Percentiles rank a stretch among this genome's conserved stretches.
phyloP scores from a whole-genome alignment of 305 asterid genomes.

The Solanum hybrid region DNA sequence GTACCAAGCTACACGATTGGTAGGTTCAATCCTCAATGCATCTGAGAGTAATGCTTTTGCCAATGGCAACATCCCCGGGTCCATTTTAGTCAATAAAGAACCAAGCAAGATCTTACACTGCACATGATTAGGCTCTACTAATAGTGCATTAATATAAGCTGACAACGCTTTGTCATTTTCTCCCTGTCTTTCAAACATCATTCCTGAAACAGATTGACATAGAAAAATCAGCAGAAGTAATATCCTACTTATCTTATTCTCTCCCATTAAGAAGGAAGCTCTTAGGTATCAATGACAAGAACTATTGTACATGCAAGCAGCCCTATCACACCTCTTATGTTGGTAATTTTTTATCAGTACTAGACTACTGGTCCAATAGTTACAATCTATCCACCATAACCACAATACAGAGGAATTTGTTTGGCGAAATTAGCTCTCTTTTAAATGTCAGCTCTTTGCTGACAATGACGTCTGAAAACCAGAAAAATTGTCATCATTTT shows the following conservation, averaged over 20 bases:
- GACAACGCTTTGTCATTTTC: slow-evolving; percentile 46
- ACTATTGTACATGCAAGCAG: neutral
- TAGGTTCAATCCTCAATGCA: slow-evolving; percentile 78
- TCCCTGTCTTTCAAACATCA: slow-evolving; percentile 70
- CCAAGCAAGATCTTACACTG: slow-evolving; percentile 78
- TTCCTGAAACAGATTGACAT: slow-evolving; percentile 34
- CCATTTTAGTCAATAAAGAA: slow-evolving; percentile 44
- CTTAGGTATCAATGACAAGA: neutral
- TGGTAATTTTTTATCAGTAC: neutral
- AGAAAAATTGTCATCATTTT: neutral
- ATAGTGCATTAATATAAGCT: slow-evolving; percentile 53
- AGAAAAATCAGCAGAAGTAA: neutral
- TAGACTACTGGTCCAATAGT: neutral
- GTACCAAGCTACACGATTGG: slow-evolving; percentile 78
- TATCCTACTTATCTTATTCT: slow-evolving; percentile 2
- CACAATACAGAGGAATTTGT: neutral
- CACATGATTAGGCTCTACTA: slow-evolving; percentile 67
- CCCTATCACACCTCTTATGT: neutral
- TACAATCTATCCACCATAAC: neutral
- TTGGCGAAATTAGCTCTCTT: neutral
- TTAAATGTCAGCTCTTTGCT: neutral
- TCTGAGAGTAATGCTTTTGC: slow-evolving; percentile 81
- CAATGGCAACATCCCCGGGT: slow-evolving; percentile 63
- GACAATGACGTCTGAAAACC: neutral
- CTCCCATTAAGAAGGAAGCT: neutral